Conservation (phyloP, 2,329 filamentous ascomycete species). For the Xylariomycetidae sp. region DNA sequence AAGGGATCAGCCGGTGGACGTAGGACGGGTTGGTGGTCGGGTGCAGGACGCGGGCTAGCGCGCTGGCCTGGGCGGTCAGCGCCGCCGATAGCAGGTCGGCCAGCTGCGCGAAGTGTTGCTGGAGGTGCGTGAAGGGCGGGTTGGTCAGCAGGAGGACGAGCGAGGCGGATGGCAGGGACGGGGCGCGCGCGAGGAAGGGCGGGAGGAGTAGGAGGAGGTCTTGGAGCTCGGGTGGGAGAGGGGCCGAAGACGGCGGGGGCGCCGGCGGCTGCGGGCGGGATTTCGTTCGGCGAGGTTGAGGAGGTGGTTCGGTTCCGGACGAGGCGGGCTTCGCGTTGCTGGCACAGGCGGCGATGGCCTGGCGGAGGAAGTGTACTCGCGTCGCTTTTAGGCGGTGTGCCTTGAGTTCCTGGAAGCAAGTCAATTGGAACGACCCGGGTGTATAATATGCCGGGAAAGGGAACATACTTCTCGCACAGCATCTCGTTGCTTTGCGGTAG, state of each 20-base stretch:
- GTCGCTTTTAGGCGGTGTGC: slow-evolving; percentile 41
- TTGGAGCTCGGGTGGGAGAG: slow-evolving; percentile 37
- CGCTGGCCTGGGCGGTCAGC: slow-evolving; percentile 43
- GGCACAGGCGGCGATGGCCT: slow-evolving; percentile 44
- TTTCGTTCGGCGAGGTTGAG: slow-evolving; percentile 20
- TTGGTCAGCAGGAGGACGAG: slow-evolving; percentile 40
- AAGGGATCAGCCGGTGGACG: slow-evolving; percentile 51
- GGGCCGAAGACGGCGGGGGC: no score
- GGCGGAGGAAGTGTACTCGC: slow-evolving; percentile 44
- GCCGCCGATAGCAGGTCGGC: slow-evolving; percentile 39
- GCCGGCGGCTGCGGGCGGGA: slow-evolving; percentile 16
- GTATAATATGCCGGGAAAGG: background rate
- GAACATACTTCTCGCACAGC: slow-evolving; percentile 41
- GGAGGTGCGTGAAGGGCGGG: slow-evolving; percentile 43
- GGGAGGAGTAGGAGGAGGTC: slow-evolving; percentile 52
- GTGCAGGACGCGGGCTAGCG: slow-evolving; percentile 41
- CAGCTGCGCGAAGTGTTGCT: slow-evolving; percentile 41
- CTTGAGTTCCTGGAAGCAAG: slow-evolving; percentile 39
- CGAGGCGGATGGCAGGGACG: slow-evolving; percentile 30
- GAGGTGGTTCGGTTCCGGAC: slow-evolving; percentile 8
- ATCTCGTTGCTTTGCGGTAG: slow-evolving; percentile 43
- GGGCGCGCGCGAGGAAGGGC: slow-evolving; percentile 35
- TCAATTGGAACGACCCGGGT: background rate
- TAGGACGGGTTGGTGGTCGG: slow-evolving; percentile 48
- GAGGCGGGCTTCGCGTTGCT: slow-evolving; percentile 30